Evolutionary conservation across 129 eudicot species (phyloP).

Genomic region (Flaveria ramosissima): DNA sequence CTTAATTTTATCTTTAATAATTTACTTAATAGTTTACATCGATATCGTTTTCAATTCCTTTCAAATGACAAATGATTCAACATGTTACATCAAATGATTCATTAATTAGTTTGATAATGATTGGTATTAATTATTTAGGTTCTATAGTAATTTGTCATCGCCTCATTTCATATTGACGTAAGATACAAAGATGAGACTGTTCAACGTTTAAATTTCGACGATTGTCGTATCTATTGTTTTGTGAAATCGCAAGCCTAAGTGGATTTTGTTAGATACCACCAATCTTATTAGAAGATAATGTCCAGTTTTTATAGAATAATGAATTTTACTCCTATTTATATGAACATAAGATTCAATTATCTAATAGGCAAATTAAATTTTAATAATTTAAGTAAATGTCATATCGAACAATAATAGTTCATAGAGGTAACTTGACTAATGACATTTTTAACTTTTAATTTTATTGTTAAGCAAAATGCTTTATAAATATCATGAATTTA

Average conservation of each 20-base stretch:
- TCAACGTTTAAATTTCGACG: not conserved
- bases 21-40: not conserved
- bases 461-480: no score
- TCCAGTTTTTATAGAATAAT: no score
- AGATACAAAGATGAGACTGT: slow-evolving; percentile 1
- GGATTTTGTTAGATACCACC: not conserved
- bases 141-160: slow-evolving; percentile 15
- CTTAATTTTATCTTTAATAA: not conserved
- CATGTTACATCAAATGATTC: slow-evolving; percentile 2
- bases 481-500: no score
- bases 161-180: not conserved
- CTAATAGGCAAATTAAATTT: no score
- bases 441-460: no score
- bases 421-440: no score
- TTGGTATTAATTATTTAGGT: not conserved
- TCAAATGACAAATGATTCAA: not conserved
- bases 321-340: no score
- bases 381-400: no score
- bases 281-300: not conserved
- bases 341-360: no score
- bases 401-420: no score
- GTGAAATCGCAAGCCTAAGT: not conserved
- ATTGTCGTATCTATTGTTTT: not conserved
- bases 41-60: not conserved
- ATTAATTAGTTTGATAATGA: slow-evolving; percentile 28